These are phyloP conservation scores for Solanum sitiens DNA, from an alignment of 257 asterid species.

Conservation along the genomic window DNA sequence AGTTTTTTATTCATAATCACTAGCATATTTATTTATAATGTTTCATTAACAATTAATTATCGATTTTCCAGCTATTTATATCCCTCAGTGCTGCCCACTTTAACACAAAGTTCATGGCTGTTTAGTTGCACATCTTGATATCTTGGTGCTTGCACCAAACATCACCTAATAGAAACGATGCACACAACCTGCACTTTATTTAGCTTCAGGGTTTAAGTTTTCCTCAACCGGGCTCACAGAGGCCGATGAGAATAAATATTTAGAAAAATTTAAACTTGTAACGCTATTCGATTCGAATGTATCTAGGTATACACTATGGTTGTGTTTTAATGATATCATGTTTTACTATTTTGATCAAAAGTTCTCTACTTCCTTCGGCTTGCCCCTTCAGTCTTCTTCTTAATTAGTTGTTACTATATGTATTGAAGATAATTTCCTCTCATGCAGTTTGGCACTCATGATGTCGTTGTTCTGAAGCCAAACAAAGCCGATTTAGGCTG, in stretches of 20 bases:
- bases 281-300: not conserved
- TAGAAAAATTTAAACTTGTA: not conserved
- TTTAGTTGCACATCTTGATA: not conserved
- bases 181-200: not conserved
- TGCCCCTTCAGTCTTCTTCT: not conserved
- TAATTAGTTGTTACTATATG: not conserved
- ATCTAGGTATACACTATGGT: not conserved
- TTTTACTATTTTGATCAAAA: not conserved
- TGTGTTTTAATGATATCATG: not conserved
- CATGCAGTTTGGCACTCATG: conserved; percentile 86
- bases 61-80: not conserved
- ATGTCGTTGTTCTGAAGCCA: conserved; percentile 76
- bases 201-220: not conserved
- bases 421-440: conserved; percentile 3
- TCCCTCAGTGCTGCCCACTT: not conserved
- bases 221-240: not conserved
- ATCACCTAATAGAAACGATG: not conserved
- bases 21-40: not conserved
- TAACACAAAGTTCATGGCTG: not conserved
- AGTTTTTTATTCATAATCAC: not conserved
- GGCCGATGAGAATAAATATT: not conserved
- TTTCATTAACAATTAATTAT: not conserved
- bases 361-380: not conserved
- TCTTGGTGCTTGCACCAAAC: not conserved
- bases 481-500: conserved; percentile 87